Conservation (phyloP, 345 rosid species). For the Eutrema japonicum region DNA sequence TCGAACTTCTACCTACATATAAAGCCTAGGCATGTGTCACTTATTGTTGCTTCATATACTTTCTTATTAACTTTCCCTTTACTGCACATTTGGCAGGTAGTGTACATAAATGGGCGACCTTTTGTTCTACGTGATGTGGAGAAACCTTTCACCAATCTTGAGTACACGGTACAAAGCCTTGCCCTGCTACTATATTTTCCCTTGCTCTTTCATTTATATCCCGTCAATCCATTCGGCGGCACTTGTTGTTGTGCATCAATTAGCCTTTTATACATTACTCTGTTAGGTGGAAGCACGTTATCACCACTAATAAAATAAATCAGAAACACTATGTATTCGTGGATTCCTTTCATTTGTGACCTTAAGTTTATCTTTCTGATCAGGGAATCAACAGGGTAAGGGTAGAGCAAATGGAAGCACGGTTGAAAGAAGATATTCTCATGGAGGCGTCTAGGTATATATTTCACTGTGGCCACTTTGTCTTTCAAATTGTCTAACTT, state of each 20-base stretch:
- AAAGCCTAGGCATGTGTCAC: constrained; percentile 9
- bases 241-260: background rate
- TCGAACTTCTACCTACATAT: background rate
- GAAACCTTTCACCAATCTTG: constrained; percentile 98
- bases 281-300: background rate
- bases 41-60: background rate
- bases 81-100: constrained; percentile 62
- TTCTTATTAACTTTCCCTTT: constrained; percentile 16
- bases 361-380: constrained; percentile 26
- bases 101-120: constrained; percentile 90
- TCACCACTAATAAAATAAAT: background rate
- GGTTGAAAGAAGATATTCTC: constrained; percentile 87
- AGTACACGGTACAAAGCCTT: constrained; percentile 69
- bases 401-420: constrained; percentile 96
- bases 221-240: background rate
- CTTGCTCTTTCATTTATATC: background rate
- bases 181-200: background rate
- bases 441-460: constrained; percentile 84
- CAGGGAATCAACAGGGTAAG: constrained; percentile 92
- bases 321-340: background rate
- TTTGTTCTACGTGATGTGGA: constrained; percentile 97
- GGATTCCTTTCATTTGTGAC: constrained; percentile 29
- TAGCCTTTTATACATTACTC: constrained; percentile 12
- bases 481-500: constrained; percentile 29
- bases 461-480: constrained; percentile 10